A percentile compares a stretch with the other conserved stretches of the same genome.
phyloP scores from a whole-genome alignment of 768 basidiomycete species.

The Pleurotus salmoneostramineus region DNA sequence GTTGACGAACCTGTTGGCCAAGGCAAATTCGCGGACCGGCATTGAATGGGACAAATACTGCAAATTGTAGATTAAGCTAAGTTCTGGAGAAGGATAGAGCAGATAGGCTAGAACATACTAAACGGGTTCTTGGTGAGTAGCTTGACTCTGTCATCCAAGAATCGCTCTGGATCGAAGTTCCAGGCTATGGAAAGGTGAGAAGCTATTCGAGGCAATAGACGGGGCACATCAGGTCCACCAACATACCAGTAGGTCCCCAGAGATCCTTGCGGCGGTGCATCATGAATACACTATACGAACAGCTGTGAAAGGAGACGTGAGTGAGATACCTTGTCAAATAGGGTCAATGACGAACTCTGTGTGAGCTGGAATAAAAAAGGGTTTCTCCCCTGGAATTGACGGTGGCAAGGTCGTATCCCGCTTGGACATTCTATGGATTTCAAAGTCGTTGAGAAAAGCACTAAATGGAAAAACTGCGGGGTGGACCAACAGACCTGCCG shows the following conservation, averaged over 20 bases:
- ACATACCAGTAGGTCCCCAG: constrained; percentile 43
- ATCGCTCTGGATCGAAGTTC: neutral
- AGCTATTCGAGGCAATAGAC: neutral
- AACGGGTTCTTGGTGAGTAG: neutral
- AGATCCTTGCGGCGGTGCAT: constrained; percentile 41
- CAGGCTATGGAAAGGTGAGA: neutral
- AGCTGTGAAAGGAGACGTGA: constrained; percentile 9
- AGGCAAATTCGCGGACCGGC: constrained; percentile 57
- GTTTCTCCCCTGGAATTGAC: constrained; percentile 2
- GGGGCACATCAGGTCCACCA: neutral
- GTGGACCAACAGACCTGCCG: neutral
- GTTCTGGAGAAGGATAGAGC: neutral
- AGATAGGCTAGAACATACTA: neutral
- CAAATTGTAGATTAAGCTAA: neutral
- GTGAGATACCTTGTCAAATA: neutral
- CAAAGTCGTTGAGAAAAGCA: neutral
- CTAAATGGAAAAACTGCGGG: neutral
- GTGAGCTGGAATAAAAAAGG: constrained; percentile 7
- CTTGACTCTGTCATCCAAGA: neutral
- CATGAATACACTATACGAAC: constrained; percentile 30
- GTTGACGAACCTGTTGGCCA: constrained; percentile 46
- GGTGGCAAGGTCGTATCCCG: constrained; percentile 7
- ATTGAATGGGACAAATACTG: constrained; percentile 39
- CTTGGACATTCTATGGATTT: neutral
- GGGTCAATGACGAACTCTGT: neutral